Percentiles rank a stretch among this genome's conserved stretches.
Conservation (phyloP, 441 rosid species). For the Populus tomentosa region DNA sequence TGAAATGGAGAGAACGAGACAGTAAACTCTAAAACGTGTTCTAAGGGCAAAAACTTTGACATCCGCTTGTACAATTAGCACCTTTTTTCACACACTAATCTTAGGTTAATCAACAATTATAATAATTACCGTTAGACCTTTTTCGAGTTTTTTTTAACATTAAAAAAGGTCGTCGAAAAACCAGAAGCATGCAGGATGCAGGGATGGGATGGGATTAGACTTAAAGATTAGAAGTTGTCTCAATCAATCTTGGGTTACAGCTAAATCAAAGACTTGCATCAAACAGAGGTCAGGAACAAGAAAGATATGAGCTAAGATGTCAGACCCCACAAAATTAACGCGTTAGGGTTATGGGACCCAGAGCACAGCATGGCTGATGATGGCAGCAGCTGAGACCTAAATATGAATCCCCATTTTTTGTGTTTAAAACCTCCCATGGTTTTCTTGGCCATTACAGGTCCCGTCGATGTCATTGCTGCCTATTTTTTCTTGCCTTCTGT, state of each 20-base stretch:
- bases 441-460: neutral
- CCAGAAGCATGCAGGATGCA: neutral
- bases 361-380: slow-evolving; percentile 29
- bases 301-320: neutral
- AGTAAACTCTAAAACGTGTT: too few relatives aligned
- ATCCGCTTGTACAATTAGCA: neutral
- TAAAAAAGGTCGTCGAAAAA: neutral
- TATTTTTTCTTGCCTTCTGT: neutral
- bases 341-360: slow-evolving; percentile 39
- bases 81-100: neutral
- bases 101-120: neutral
- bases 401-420: neutral
- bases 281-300: neutral
- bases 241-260: neutral
- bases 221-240: neutral
- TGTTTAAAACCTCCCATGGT: neutral
- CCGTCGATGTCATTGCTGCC: neutral
- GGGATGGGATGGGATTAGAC: neutral
- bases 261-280: neutral
- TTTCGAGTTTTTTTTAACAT: neutral
- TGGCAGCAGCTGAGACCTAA: neutral
- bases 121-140: neutral
- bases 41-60: too few relatives aligned
- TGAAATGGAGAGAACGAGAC: neutral
- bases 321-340: slow-evolving; percentile 15